phyloP scores from a whole-genome alignment of 306 rosid species.

The Ceratonia siliqua region DNA sequence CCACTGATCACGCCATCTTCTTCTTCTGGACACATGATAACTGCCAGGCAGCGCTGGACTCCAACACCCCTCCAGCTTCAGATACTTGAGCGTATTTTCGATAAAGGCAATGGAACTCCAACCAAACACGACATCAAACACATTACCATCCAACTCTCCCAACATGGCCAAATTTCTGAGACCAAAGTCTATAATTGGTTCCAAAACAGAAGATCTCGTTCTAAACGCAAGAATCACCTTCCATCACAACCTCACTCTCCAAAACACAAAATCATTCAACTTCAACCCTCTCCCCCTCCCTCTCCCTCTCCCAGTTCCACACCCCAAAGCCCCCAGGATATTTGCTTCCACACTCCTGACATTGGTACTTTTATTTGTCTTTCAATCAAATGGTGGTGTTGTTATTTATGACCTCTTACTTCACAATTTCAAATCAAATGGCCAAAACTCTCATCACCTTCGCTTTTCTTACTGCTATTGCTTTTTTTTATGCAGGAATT shows the following conservation, averaged over 20 bases:
- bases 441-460: no score
- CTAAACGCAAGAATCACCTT: conserved; percentile 58
- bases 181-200: conserved; percentile 89
- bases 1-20: conserved; percentile 60
- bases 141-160: conserved; percentile 56
- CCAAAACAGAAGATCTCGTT: conserved; percentile 83
- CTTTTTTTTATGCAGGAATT: conserved; percentile 38
- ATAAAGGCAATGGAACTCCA: conserved; percentile 75
- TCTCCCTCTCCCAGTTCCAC: no score
- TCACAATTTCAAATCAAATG: no score
- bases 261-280: conserved; percentile 42
- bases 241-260: conserved; percentile 54
- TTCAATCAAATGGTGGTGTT: not conserved
- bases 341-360: conserved; percentile 57
- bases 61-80: conserved; percentile 73
- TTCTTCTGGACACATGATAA: conserved; percentile 65
- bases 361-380: conserved; percentile 33
- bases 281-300: no score
- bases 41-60: conserved; percentile 77
- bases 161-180: conserved; percentile 79
- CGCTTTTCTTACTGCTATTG: no score
- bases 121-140: conserved; percentile 70
- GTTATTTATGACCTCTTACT: not conserved
- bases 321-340: conserved; percentile 34
- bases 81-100: conserved; percentile 64